Conservation (phyloP, 176 grass and related monocot genomes). For the Tillandsia leiboldiana region DNA sequence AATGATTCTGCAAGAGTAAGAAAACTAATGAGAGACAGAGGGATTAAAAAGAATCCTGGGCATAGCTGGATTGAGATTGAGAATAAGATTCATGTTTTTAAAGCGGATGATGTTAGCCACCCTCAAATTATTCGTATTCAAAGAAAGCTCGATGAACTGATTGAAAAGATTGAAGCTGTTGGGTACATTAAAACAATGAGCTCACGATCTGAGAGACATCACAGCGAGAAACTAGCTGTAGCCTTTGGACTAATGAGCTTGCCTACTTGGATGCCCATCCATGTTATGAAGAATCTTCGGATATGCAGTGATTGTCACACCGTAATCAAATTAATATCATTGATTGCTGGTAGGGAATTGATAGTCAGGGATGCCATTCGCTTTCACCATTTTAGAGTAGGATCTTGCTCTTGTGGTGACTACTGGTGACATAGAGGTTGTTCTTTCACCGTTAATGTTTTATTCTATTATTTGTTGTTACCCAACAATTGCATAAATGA, state of each 20-base stretch:
- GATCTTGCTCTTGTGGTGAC: slow-evolving; percentile 73
- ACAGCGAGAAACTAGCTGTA: slow-evolving; percentile 87
- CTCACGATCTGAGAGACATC: slow-evolving; percentile 35
- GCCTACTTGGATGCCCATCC: slow-evolving; percentile 58
- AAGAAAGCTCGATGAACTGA: slow-evolving; percentile 50
- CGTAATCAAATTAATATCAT: slow-evolving; percentile 75
- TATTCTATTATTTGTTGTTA: no score
- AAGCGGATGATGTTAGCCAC: slow-evolving; percentile 68
- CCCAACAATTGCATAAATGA: slow-evolving; percentile 1
- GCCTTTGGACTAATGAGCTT: slow-evolving; percentile 69
- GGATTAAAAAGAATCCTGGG: slow-evolving; percentile 77
- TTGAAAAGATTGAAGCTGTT: slow-evolving; percentile 40
- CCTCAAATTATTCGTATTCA: slow-evolving; percentile 52
- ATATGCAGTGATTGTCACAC: slow-evolving; percentile 81
- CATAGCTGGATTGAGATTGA: slow-evolving; percentile 89
- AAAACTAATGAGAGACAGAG: slow-evolving; percentile 81
- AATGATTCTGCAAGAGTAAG: slow-evolving; percentile 67
- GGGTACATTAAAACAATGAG: slow-evolving; percentile 47
- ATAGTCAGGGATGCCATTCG: slow-evolving; percentile 69
- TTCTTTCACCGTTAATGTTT: background rate
- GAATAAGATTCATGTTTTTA: slow-evolving; percentile 76
- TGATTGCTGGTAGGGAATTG: slow-evolving; percentile 40
- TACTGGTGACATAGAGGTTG: slow-evolving; percentile 46
- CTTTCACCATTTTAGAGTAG: slow-evolving; percentile 78
- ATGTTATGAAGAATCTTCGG: slow-evolving; percentile 87